phyloP scores from a whole-genome alignment of 2,329 filamentous ascomycete species.

The Talaromyces sp. region DNA sequence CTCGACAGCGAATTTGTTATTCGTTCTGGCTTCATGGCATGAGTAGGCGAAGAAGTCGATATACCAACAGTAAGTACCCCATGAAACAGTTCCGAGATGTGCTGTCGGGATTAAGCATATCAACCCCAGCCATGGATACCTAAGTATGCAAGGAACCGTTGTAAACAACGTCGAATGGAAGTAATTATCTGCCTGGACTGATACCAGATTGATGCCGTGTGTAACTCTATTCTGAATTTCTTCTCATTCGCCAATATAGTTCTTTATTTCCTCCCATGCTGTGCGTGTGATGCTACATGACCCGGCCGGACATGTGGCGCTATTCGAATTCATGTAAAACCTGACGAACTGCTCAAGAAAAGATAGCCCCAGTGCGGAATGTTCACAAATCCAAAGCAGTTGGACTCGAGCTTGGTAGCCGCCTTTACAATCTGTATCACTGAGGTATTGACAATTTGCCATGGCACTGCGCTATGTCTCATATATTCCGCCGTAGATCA shows the following conservation, averaged over 20 bases:
- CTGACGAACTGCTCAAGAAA: neutral
- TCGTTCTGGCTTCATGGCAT: neutral
- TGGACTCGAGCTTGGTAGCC: neutral
- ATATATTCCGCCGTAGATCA: constrained; percentile 3
- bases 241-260: neutral
- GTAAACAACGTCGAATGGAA: neutral
- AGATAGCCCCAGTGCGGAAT: neutral
- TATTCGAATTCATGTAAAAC: neutral
- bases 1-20: no score
- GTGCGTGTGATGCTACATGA: neutral
- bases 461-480: neutral
- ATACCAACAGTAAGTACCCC: no score
- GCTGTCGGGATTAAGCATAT: neutral
- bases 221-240: neutral
- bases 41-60: neutral
- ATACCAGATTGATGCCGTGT: constrained; percentile 10
- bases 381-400: neutral
- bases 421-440: neutral
- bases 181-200: neutral
- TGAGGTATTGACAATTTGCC: neutral
- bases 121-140: neutral
- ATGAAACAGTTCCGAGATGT: neutral
- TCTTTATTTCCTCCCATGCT: neutral
- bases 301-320: neutral
- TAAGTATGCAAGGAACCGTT: constrained; percentile 12